Evolutionary conservation across 306 rosid species (phyloP), one percentile per base, ranked within the genome.

Genomic region (Citrullus mucosospermus): DNA sequence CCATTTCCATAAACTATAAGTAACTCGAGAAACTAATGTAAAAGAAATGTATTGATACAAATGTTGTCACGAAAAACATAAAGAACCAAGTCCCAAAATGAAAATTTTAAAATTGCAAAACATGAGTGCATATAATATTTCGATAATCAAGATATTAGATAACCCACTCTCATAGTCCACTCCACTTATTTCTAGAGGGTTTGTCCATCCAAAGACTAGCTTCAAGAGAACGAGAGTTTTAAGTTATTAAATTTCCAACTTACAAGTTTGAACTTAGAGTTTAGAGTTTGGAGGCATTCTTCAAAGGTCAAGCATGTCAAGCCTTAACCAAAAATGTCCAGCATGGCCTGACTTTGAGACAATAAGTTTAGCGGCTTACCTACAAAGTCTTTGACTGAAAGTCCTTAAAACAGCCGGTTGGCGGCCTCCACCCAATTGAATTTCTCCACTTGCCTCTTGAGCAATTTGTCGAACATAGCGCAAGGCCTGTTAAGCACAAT

Each of bases 351-450:
- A 41, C 32, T 69, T 69, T 6, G 38, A 25, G 57, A 22, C 39
- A 12, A 41, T n/a, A 46, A 22, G 57, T 41, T 70, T 20, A 15
- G 16, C 34, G 48, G 58, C 30, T 78, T 81, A 92, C 98, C 98
- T 85, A 85, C 93, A 88, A 56, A 95, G 92, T 78, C 93, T 88
- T 82, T 92, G 99, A 82, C 99, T 89, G 73, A 95, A 90, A 46
- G 97, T 90, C 71, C 99, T 88, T 75, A 95, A 83, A 10, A 92
- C 97, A 75, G 97, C 99, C 18, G 99, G 99, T 82, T 92, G 97
- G 39, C 97, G 96, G 6, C 99, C 97, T 15, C 97, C 96, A 80
- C 96, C 91, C 78, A 85, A 87, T 78, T 86, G 96, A 83, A 92
- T 86, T 81, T 92, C 97, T 63, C 97, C 96, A 70, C 86, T 92